Evolutionary conservation across 257 asterid species (phyloP).

Genomic region (Solanum infundibuliforme): DNA sequence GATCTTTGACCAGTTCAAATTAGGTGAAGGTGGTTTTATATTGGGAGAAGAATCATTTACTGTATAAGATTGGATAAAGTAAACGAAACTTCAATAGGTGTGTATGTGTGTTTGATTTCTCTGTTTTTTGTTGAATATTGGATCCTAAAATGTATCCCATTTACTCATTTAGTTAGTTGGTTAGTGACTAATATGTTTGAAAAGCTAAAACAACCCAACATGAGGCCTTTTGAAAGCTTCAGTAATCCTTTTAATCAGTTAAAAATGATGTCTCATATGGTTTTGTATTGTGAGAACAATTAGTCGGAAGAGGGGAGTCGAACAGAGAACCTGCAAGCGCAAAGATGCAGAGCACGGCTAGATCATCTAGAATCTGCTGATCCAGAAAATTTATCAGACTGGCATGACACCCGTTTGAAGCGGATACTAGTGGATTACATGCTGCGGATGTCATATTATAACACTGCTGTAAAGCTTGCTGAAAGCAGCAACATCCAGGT

Average conservation of each 20-base stretch:
- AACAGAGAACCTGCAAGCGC: conserved; percentile 85
- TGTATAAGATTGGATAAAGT: background rate
- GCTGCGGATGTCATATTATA: conserved; percentile 91
- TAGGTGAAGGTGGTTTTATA: background rate
- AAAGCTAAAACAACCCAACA: background rate
- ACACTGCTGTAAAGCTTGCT: conserved; percentile 80
- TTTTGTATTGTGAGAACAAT: conserved; percentile 9
- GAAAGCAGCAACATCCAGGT: conserved; percentile 86
- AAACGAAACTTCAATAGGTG: background rate
- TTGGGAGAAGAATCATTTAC: background rate
- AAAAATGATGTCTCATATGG: background rate
- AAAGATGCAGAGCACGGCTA: conserved; percentile 73
- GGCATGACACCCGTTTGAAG: conserved; percentile 67
- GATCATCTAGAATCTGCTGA: conserved; percentile 85
- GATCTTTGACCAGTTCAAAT: background rate
- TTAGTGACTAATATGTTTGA: background rate
- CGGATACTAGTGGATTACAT: conserved; percentile 90
- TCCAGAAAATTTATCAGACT: conserved; percentile 54
- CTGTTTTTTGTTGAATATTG: background rate
- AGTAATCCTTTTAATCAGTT: background rate
- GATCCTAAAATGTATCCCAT: background rate
- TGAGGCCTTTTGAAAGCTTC: background rate
- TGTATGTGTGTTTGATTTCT: background rate
- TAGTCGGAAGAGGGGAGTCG: conserved; percentile 88
- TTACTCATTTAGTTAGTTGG: background rate